phyloP scores from a whole-genome alignment of 306 rosid genomes.

The Ziziphus jujuba region DNA sequence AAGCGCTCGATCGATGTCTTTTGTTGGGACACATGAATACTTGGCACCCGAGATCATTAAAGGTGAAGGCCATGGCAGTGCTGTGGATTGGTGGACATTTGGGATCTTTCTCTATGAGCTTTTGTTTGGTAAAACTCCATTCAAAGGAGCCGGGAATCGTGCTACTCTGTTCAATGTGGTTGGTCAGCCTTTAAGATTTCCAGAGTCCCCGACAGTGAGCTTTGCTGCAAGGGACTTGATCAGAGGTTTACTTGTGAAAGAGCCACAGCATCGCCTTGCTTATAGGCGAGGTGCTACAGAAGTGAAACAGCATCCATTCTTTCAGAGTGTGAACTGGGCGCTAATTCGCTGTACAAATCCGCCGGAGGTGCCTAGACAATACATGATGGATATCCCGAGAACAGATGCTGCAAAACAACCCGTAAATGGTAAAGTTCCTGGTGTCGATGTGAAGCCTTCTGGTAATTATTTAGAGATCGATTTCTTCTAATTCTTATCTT shows the following conservation, averaged over 20 bases:
- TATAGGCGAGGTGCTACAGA: conserved; percentile 92
- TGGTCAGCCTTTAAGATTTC: conserved; percentile 90
- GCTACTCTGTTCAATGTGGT: conserved; percentile 95
- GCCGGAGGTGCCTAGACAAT: conserved; percentile 73
- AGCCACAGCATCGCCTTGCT: conserved; percentile 95
- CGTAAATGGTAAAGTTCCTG: conserved; percentile 47
- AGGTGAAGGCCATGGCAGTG: conserved; percentile 99
- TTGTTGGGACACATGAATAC: conserved; percentile 96
- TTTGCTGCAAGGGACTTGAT: conserved; percentile 96
- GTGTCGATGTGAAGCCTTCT: conserved; percentile 73
- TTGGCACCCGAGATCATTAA: conserved; percentile 91
- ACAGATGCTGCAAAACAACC: conserved; percentile 31
- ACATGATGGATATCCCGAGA: conserved; percentile 31
- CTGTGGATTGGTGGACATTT: conserved; percentile 99
- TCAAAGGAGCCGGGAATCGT: conserved; percentile 78
- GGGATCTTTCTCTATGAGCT: conserved; percentile 96
- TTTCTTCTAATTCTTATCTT: conserved; percentile 65
- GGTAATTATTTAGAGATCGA: conserved; percentile 96
- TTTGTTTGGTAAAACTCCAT: conserved; percentile 89
- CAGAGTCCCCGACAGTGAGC: conserved; percentile 87
- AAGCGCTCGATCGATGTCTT: conserved; percentile 91
- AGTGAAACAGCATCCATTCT: conserved; percentile 92
- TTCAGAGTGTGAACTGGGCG: conserved; percentile 92
- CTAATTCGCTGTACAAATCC: conserved; percentile 94
- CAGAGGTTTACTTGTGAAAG: conserved; percentile 90